Base-by-base conservation (phyloP, 805 yeast genomes). In the Metschnikowia sp. region DNA sequence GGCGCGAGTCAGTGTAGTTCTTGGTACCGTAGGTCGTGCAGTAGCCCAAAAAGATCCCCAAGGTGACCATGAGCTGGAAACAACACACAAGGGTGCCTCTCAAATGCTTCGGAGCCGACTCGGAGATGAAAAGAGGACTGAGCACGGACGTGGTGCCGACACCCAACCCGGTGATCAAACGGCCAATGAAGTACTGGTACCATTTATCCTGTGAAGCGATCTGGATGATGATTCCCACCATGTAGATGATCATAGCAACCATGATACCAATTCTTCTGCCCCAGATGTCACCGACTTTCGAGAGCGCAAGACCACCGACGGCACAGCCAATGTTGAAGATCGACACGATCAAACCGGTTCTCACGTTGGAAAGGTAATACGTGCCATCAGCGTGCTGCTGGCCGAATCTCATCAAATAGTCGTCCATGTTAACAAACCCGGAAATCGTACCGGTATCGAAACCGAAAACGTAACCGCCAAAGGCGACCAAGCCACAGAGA, bases 381-480 rank as follows among this genome's bases (percentile, higher is more conserved):
- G 58, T 64, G 48, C 84, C 84, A n/a, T 60, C 59, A 6, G 61
- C 42, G 48, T 68, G 53, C 3, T 52, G 19, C 51, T 70, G 65
- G 60, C 86, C 88, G 54, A 83, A 82, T 57, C 83, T 69, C 15
- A 54, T 47, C 44, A 67, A 60, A 64, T 77, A 84, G 52, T 81
- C 81, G n/a, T 71, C 57, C 82, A 83, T 79, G 61, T 79, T 79
- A 42, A 83, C 81, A 58, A 84, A 81, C 55, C 88, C 88, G 36
- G 86, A 82, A 64, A 83, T 79, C 53, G 89, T 83, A 70, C 89
- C 90, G 43, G 88, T 84, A 70, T 84, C 90, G 77, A 84, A 84
- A 50, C 90, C 90, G 59, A 82, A 84, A 39, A 84, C 83, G 62
- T 81, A 84, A 40, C 90, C 91, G 69, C 88, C 89, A 53, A 84